These are phyloP conservation scores for Ochetophila trinervis DNA, from an alignment of 306 rosid species.

Conservation along the genomic window DNA sequence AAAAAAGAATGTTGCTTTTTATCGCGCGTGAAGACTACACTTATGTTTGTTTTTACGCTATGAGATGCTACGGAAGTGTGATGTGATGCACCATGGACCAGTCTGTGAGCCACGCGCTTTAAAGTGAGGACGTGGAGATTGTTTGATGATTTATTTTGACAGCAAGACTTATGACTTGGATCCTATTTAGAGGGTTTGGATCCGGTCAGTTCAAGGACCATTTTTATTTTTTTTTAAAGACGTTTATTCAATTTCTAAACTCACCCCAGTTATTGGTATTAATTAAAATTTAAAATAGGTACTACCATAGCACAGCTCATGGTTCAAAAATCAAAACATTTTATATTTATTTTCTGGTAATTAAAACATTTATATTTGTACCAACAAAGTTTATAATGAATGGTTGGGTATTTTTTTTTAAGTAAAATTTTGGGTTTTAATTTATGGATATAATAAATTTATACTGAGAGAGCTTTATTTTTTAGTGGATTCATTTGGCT, in stretches of 20 bases:
- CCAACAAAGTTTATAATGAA: no score
- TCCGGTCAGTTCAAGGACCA: slow-evolving; percentile 3
- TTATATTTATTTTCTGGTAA: no score
- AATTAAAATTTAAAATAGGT: not conserved
- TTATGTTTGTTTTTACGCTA: no score
- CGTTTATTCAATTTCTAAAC: not conserved
- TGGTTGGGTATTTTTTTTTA: no score
- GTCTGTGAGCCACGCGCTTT: not conserved
- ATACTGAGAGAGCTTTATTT: no score
- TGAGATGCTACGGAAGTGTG: no score
- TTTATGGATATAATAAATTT: no score
- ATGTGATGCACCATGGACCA: not conserved
- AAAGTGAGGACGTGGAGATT: not conserved
- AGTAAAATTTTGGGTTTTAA: no score
- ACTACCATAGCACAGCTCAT: not conserved
- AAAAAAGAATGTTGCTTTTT: not conserved
- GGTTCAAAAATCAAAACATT: not conserved
- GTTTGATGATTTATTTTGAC: not conserved
- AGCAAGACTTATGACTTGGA: not conserved
- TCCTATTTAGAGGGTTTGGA: not conserved
- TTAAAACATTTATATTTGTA: no score
- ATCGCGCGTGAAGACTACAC: no score
- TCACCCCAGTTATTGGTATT: not conserved
- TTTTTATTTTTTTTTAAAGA: no score
- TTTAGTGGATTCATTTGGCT: no score